phyloP scores from a whole-genome alignment of 2,329 filamentous ascomycete species.

The Colletotrichum liaoningense region DNA sequence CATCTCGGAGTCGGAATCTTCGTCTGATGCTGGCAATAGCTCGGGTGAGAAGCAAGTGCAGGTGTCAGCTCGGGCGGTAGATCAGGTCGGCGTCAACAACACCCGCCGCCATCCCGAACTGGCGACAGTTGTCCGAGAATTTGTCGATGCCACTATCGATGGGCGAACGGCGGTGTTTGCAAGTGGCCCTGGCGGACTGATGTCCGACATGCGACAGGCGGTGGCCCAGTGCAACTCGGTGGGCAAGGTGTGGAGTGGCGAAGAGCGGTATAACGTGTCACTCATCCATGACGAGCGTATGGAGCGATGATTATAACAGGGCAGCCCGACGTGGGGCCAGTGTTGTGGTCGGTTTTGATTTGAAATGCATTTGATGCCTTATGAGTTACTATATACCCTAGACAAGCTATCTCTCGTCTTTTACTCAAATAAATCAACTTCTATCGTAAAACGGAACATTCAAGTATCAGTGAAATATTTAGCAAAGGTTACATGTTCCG shows the following conservation, averaged over 20 bases:
- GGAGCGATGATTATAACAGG: constrained; percentile 52
- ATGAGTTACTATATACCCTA: neutral
- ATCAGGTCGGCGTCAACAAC: constrained; percentile 29
- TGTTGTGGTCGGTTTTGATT: neutral
- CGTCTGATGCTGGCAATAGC: constrained; percentile 11
- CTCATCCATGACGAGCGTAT: constrained; percentile 71
- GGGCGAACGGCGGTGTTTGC: constrained; percentile 68
- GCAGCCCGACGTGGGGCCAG: neutral
- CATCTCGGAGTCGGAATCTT: constrained; percentile 17
- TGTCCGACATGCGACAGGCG: constrained; percentile 64
- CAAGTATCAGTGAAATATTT: no score
- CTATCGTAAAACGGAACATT: neutral
- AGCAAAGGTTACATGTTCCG: no score
- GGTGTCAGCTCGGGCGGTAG: constrained; percentile 34
- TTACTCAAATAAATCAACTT: neutral
- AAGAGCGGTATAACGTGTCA: constrained; percentile 66
- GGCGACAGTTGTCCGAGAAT: constrained; percentile 56
- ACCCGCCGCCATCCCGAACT: constrained; percentile 58
- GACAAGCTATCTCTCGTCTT: neutral
- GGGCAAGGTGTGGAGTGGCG: constrained; percentile 66
- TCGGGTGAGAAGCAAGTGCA: constrained; percentile 41
- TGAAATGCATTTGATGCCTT: neutral
- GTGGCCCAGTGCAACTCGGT: constrained; percentile 67
- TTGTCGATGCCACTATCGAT: constrained; percentile 57
- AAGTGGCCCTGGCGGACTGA: constrained; percentile 71